These are phyloP conservation scores for Afroboletus lepidellus DNA, from an alignment of 1,284 basidiomycete species.

Conservation along the genomic window DNA sequence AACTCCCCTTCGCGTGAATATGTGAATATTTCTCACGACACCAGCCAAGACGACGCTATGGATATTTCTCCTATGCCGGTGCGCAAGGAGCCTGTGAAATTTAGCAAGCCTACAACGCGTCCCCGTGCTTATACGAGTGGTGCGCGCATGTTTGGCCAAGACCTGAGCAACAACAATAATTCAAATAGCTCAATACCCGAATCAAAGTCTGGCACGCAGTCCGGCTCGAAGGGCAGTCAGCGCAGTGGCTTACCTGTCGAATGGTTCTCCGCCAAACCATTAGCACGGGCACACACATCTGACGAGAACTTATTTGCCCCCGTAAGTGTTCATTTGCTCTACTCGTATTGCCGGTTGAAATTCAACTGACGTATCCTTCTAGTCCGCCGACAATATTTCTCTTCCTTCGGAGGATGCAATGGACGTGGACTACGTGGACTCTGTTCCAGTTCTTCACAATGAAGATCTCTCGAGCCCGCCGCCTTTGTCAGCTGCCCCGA, in stretches of 20 bases:
- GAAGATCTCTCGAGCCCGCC: constrained; percentile 38
- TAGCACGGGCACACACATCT: constrained; percentile 23
- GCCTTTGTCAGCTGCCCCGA: constrained; percentile 53
- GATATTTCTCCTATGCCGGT: constrained; percentile 71
- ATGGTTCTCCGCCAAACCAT: constrained; percentile 48
- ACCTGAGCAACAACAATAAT: constrained; percentile 54
- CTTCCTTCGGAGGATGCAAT: constrained; percentile 61
- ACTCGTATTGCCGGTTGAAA: background rate
- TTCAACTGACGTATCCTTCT: constrained; percentile 13
- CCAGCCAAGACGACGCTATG: constrained; percentile 59
- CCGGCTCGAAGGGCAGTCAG: constrained; percentile 51
- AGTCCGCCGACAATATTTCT: constrained; percentile 40
- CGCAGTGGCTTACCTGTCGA: constrained; percentile 59
- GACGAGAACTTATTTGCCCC: constrained; percentile 30
- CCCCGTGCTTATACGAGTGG: constrained; percentile 61
- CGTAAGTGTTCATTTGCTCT: constrained; percentile 29
- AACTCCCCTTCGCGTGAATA: constrained; percentile 59
- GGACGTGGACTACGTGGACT: constrained; percentile 59
- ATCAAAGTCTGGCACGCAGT: constrained; percentile 41
- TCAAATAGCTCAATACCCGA: constrained; percentile 22
- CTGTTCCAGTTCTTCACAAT: constrained; percentile 35
- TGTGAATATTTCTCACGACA: constrained; percentile 45
- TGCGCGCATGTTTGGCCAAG: constrained; percentile 66
- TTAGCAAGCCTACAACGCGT: constrained; percentile 37
- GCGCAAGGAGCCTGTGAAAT: constrained; percentile 30